phyloP scores from a whole-genome alignment of 2,329 filamentous ascomycete species.

The Fusarium transvaalense region DNA sequence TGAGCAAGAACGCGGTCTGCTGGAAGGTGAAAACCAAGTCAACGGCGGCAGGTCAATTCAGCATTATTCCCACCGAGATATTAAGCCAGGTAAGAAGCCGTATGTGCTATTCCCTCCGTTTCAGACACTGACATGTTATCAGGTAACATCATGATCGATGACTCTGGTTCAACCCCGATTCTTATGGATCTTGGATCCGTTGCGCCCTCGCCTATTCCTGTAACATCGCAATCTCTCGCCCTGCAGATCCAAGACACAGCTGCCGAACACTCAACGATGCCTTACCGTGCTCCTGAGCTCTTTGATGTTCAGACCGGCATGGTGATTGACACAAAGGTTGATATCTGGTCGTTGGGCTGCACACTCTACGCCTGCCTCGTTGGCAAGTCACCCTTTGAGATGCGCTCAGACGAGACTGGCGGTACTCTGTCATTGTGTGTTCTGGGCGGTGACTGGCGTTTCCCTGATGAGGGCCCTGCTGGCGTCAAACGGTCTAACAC shows the following conservation, averaged over 20 bases:
- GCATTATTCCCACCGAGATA: constrained; percentile 94
- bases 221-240: constrained; percentile 90
- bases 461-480: constrained; percentile 84
- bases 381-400: constrained; percentile 96
- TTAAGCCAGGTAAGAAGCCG: constrained; percentile 84
- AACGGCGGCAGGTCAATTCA: constrained; percentile 72
- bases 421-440: constrained; percentile 94
- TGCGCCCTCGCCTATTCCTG: constrained; percentile 85
- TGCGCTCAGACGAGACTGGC: constrained; percentile 94
- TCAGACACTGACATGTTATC: constrained; percentile 8
- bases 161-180: constrained; percentile 88
- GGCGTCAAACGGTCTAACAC: constrained; percentile 63
- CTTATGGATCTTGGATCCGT: constrained; percentile 98
- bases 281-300: constrained; percentile 95
- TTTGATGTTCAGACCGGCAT: constrained; percentile 97
- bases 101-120: neutral
- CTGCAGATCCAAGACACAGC: constrained; percentile 94
- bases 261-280: constrained; percentile 98
- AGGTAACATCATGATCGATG: constrained; percentile 98
- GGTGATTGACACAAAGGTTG: constrained; percentile 93
- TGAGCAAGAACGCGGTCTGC: constrained; percentile 83
- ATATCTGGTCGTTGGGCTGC: constrained; percentile 97
- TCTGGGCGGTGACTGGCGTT: constrained; percentile 93
- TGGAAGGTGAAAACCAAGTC: constrained; percentile 79
- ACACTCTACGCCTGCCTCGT: constrained; percentile 98